These are phyloP conservation scores for Calophaca sinica DNA, from an alignment of 306 rosid genomes.

Conservation along the genomic window DNA sequence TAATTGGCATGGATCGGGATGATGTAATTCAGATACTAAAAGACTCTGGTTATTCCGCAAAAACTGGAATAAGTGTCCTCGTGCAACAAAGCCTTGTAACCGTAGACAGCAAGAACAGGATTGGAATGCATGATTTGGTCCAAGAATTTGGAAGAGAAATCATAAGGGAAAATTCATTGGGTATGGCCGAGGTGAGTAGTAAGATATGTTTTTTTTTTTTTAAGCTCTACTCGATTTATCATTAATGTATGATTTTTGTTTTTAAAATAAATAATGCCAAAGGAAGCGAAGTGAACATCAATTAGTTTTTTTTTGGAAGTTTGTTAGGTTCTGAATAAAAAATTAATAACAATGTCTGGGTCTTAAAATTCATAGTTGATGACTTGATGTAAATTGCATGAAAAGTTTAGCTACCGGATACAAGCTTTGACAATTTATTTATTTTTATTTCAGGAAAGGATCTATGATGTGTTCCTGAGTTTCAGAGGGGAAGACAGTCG, in stretches of 20 bases:
- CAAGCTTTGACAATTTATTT: neutral
- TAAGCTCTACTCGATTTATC: neutral
- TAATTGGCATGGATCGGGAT: neutral
- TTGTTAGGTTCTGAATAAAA: neutral
- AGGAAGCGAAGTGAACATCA: neutral
- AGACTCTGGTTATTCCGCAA: neutral
- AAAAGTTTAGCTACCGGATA: neutral
- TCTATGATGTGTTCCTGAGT: slow-evolving; percentile 2
- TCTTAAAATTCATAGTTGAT: neutral
- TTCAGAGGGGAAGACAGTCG: neutral
- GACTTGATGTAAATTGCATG: neutral
- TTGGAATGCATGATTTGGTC: neutral
- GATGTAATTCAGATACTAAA: slow-evolving; percentile 6
- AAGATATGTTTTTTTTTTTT: neutral
- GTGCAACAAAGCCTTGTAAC: slow-evolving; percentile 11
- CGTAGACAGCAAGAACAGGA: neutral
- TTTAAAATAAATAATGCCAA: neutral
- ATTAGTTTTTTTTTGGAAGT: neutral
- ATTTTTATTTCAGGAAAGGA: neutral
- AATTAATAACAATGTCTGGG: neutral
- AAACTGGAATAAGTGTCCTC: neutral
- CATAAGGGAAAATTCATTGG: neutral
- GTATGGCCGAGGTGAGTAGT: slow-evolving; percentile 1
- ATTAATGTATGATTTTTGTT: neutral
- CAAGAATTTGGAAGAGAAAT: neutral